Base-by-base conservation (phyloP, 805 yeast species). In the Candida sphagnicola region DNA sequence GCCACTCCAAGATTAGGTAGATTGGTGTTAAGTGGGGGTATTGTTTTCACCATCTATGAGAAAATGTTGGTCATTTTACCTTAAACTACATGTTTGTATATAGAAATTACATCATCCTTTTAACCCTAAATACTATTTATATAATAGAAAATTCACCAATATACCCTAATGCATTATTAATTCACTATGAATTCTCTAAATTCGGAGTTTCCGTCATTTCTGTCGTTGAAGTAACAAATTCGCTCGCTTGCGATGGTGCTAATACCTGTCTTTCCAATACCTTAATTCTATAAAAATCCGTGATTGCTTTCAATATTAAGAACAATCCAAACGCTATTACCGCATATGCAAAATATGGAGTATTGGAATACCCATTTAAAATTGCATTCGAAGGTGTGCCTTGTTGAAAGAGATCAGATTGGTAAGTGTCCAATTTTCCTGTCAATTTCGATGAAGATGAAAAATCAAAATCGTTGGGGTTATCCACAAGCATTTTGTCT, bases 1-100 rank as follows among this genome's bases (percentile, higher is more conserved):
- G 96, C 98, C 25, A 93, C 98, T 2, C 98, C 99, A 33, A 76
- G 99, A 57, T 70, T 91, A 44, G 98, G 98, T 4, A 78, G 99
- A 52, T 74, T 91, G 56, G 79, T 90, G 25, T 73, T 91, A 56
- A 85, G 95, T 64, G 99, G 99, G 44, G 99, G 99, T 53, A 91
- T 91, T 49, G 97, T 93, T 19, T 91, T 91, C 66, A 93, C 98
- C 15, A 86, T 93, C 40, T 91, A 91, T 61, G 99, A 91, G 60
- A 86, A 89, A 65, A 83, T 91, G 68, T 70, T 91, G 60, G 76
- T 70, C 28, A 37, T 82, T n/a, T 53, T 82, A 59, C 63, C 54
- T 15, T 33, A 18, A 16, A 8, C 24, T 21, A 21, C 10, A 16
- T 21, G 29, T 13, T 8, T 26, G 29, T 26, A 26, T n/a, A 26